Conservation (phyloP, 2,329 filamentous ascomycete genomes). For the Stagonosporopsis cucurbitacearum region DNA sequence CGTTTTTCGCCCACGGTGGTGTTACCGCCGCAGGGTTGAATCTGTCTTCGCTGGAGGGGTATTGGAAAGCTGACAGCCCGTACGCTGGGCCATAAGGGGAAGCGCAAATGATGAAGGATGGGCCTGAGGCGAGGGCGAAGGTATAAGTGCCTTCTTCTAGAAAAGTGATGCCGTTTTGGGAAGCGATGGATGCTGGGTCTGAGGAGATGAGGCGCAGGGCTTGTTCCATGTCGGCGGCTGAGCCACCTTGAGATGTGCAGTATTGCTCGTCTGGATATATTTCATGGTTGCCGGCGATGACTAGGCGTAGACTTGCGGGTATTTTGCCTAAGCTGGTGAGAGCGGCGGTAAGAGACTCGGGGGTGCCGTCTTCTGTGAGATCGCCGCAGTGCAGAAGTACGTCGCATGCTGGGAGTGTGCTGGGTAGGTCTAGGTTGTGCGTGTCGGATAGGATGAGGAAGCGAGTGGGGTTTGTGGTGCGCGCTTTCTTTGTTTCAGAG, state of each 20-base stretch:
- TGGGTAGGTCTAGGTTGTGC: neutral
- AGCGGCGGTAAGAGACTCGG: conserved; percentile 40
- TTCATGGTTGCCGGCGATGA: conserved; percentile 68
- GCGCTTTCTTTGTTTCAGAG: too few relatives aligned
- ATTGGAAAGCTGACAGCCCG: conserved; percentile 61
- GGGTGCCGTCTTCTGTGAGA: conserved; percentile 58
- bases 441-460: too few relatives aligned
- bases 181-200: too few relatives aligned
- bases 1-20: conserved; percentile 28
- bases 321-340: conserved; percentile 55
- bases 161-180: too few relatives aligned
- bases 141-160: too few relatives aligned
- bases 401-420: conserved; percentile 54
- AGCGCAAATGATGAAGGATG: conserved; percentile 59
- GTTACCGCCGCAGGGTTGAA: conserved; percentile 51
- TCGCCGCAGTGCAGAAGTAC: conserved; percentile 66
- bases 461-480: too few relatives aligned
- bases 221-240: too few relatives aligned
- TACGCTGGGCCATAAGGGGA: conserved; percentile 61
- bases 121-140: conserved; percentile 53
- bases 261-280: conserved; percentile 59
- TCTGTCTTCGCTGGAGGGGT: conserved; percentile 56
- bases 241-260: conserved; percentile 37
- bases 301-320: conserved; percentile 61
- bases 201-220: too few relatives aligned